phyloP scores from a whole-genome alignment of 1,284 basidiomycete genomes.

The Uromyces viciae-fabae region DNA sequence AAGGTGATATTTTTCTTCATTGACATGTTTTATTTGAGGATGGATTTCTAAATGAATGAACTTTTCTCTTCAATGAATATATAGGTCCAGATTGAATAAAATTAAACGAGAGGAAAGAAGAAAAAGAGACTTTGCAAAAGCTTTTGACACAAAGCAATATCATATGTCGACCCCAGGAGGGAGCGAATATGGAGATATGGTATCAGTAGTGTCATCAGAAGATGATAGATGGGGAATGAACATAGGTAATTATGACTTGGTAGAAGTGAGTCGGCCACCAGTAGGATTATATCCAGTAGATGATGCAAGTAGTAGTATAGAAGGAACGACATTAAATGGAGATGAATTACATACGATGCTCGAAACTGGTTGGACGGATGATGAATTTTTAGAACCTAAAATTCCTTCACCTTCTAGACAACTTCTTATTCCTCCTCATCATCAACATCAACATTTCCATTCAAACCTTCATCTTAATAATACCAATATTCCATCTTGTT shows the following conservation, averaged over 20 bases:
- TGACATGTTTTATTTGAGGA: slow-evolving; percentile 61
- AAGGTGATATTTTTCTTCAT: slow-evolving; percentile 68
- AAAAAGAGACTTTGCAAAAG: slow-evolving; percentile 64
- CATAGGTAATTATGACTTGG: slow-evolving; percentile 55
- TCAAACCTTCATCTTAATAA: too few relatives aligned
- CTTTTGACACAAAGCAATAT: slow-evolving; percentile 48
- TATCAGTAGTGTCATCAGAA: slow-evolving; percentile 70
- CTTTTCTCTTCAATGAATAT: slow-evolving; percentile 46
- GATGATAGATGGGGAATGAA: slow-evolving; percentile 75
- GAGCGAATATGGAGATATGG: slow-evolving; percentile 59
- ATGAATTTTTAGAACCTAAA: background rate
- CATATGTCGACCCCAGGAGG: slow-evolving; percentile 49
- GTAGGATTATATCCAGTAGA: slow-evolving; percentile 57
- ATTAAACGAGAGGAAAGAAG: slow-evolving; percentile 46
- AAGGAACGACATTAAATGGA: slow-evolving; percentile 6
- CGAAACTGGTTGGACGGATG: slow-evolving; percentile 20
- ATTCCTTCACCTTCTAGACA: background rate
- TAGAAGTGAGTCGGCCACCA: slow-evolving; percentile 62
- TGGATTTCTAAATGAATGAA: slow-evolving; percentile 37
- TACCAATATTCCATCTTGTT: background rate
- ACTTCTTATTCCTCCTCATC: background rate
- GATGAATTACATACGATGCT: slow-evolving; percentile 21
- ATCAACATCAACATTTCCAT: background rate
- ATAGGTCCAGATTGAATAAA: slow-evolving; percentile 47
- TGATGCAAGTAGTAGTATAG: slow-evolving; percentile 43